Base-by-base conservation (phyloP, 2,329 filamentous ascomycete species). In the Ceratocystis lukuohia region DNA sequence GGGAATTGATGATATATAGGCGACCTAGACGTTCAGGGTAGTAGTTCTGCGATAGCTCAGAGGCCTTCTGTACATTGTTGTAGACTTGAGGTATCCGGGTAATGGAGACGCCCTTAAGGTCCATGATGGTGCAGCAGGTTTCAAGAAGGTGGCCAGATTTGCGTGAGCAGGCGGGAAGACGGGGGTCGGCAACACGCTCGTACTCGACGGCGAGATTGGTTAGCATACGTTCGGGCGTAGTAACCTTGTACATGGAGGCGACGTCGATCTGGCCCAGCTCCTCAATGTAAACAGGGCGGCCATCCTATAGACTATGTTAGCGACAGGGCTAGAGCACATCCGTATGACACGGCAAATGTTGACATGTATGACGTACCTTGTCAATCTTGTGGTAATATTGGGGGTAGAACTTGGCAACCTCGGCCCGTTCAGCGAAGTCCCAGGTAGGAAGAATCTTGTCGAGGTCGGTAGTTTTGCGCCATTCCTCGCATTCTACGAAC, bases 301-400 rank as follows among this genome's bases (percentile, higher is more conserved):
- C 94, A 79, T 97, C 94, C 91, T 96, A 70, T 12, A 56, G 22
- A 37, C 30, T 17, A 20, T 22, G 61, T 62, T 46, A 62, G 44
- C 46, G 25, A 4, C 22, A 25, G 61, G 17, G 17, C 61, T 8
- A 62, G 59, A 41, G 33, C 20, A 41, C 20, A 41, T 53, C 22
- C 45, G 37, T 15, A 62, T n/a, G 61, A 1, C 22, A 44, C 5
- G 44, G 33, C 8, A 28, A 63, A 20, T n/a, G 41, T 37, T 37
- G 3, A 10, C 17, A 50, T 61, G 8, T 7, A 44, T 59, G 17
- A 46, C 72, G 66, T 75, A 87, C 85, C 79, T 91, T 91, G 78
- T 94, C 90, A 12, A 86, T 93, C 81, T 96, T 96, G 84, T 99
- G 94, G 80, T 99, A 99, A 81, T 94, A 99, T 79, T 99, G 94